Conservation (phyloP, 805 yeast genomes). For the Teunomyces tritomae region DNA sequence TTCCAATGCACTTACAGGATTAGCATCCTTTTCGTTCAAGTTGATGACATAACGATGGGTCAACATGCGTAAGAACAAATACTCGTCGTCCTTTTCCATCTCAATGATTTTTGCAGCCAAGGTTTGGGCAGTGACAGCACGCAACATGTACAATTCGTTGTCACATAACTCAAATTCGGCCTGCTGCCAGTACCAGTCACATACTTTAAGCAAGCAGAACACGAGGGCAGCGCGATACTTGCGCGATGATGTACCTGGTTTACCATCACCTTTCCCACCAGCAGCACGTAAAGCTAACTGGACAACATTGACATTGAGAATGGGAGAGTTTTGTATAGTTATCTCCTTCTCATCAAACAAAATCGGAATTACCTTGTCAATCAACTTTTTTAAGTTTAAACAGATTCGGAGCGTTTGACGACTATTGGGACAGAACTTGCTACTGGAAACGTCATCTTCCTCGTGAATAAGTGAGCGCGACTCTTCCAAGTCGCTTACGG, state of each 20-base stretch:
- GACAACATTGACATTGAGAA: conserved; percentile 58
- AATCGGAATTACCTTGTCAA: conserved; percentile 70
- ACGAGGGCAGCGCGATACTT: conserved; percentile 68
- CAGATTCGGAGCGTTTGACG: conserved; percentile 70
- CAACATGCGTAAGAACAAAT: conserved; percentile 69
- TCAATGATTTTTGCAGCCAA: conserved; percentile 73
- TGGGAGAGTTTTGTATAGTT: conserved; percentile 53
- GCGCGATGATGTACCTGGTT: conserved; percentile 49
- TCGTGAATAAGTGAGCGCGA: conserved; percentile 1
- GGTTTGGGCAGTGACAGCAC: conserved; percentile 71
- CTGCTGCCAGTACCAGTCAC: conserved; percentile 71
- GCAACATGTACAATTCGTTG: conserved; percentile 55
- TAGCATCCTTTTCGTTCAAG: conserved; percentile 57
- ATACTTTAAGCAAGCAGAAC: conserved; percentile 71
- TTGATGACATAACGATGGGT: conserved; percentile 72
- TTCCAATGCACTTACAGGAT: conserved; percentile 75
- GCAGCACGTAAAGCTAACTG: conserved; percentile 68
- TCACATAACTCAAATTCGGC: conserved; percentile 62
- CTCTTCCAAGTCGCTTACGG: conserved; percentile 1
- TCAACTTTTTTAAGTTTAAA: conserved; percentile 65
- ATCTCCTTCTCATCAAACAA: conserved; percentile 52
- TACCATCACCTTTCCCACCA: conserved; percentile 70
- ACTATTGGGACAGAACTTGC: conserved; percentile 49
- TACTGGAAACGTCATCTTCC: conserved; percentile 8
- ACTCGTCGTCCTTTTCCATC: conserved; percentile 52